Percentiles rank a stretch among this genome's conserved stretches.
These are phyloP conservation scores for Paxillus rubicundulus DNA, from an alignment of 768 basidiomycete species.

Conservation along the genomic window DNA sequence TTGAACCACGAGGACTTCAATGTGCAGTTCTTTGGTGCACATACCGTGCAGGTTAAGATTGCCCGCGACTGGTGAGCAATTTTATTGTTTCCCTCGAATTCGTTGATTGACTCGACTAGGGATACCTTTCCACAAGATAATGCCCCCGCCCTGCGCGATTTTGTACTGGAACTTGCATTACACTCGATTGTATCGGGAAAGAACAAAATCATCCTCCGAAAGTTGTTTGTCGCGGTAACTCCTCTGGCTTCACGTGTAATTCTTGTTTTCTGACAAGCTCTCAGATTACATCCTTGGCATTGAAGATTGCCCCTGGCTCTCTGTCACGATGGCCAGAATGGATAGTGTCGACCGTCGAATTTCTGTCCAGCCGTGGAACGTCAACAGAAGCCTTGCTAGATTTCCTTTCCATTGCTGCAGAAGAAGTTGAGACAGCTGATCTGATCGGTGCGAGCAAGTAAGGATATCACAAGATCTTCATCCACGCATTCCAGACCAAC, in stretches of 20 bases:
- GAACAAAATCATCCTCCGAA: conserved; percentile 74
- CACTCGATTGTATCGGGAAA: conserved; percentile 58
- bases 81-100: not conserved
- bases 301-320: conserved; percentile 61
- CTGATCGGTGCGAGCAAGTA: conserved; percentile 72
- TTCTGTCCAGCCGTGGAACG: conserved; percentile 59
- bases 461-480: conserved; percentile 25
- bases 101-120: conserved; percentile 42
- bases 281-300: conserved; percentile 67
- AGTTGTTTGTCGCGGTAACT: conserved; percentile 80
- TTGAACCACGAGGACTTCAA: conserved; percentile 70
- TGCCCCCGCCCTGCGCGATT: conserved; percentile 54
- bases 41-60: conserved; percentile 92
- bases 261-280: conserved; percentile 5
- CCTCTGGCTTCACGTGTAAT: not conserved
- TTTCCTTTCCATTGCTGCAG: conserved; percentile 79
- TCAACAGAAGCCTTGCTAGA: conserved; percentile 63
- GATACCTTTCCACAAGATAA: conserved; percentile 68
- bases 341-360: conserved; percentile 61
- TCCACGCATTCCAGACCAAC: conserved; percentile 6
- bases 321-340: conserved; percentile 73
- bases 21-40: conserved; percentile 93
- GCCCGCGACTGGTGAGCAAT: conserved; percentile 78
- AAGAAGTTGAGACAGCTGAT: conserved; percentile 77
- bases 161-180: conserved; percentile 68